These are phyloP conservation scores for Berkeleyomyces rouxiae DNA, from an alignment of 2,329 filamentous ascomycete genomes.

Conservation along the genomic window DNA sequence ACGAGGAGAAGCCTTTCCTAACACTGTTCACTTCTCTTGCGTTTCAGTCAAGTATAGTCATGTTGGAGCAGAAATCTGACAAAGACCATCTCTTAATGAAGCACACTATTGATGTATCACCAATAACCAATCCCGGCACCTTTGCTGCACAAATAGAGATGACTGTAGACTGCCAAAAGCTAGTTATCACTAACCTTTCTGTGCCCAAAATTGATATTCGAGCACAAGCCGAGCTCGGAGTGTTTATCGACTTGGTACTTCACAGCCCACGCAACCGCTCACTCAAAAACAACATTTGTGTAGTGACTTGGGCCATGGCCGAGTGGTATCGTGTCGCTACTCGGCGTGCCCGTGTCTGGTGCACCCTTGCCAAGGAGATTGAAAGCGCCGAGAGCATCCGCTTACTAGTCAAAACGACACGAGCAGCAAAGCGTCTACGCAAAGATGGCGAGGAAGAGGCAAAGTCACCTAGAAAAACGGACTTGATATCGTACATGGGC, in stretches of 20 bases:
- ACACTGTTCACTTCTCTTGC: conserved; percentile 53
- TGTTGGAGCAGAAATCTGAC: conserved; percentile 19
- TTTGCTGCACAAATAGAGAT: conserved; percentile 43
- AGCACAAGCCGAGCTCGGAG: conserved; percentile 39
- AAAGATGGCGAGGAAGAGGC: conserved; percentile 14
- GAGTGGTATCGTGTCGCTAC: conserved; percentile 49
- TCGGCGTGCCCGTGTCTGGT: conserved; percentile 47
- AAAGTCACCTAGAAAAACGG: background rate
- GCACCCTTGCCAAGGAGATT: conserved; percentile 33
- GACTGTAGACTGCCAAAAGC: conserved; percentile 36
- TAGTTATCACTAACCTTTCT: conserved; percentile 34
- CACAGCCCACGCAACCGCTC: conserved; percentile 21
- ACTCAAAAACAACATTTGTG: conserved; percentile 38
- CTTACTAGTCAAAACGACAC: conserved; percentile 20
- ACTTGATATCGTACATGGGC: conserved; percentile 4
- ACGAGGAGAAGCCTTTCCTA: conserved; percentile 51
- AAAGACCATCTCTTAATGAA: conserved; percentile 29
- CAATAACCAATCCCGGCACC: conserved; percentile 25
- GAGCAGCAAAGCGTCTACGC: conserved; percentile 17
- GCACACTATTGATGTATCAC: conserved; percentile 39
- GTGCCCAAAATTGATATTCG: conserved; percentile 40
- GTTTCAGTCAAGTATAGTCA: conserved; percentile 37
- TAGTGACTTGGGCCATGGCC: conserved; percentile 49
- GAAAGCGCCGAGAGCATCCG: conserved; percentile 21
- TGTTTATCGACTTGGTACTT: background rate